Evolutionary conservation across 2,329 filamentous ascomycete species (phyloP), one percentile per base, ranked within the genome.

Genomic region (Neopestalotiopsis clavispora): DNA sequence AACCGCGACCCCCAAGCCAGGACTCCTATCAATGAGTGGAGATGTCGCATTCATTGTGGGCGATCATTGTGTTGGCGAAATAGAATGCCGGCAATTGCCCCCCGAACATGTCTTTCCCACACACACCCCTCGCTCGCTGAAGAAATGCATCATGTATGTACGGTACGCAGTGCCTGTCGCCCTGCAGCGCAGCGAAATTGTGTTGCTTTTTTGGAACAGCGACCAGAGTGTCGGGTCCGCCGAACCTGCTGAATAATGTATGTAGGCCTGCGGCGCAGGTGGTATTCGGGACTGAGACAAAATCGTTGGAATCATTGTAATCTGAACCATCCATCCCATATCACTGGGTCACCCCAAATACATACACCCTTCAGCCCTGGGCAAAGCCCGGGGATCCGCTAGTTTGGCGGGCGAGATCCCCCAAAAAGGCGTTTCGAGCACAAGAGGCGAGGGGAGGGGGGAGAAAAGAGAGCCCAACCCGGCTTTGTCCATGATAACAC

Each of bases 1-100:
- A 52, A 38, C 0, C 45, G 20, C 23, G 17, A 17, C 45, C 45
- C 17, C 20, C n/a, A 52, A 52, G 7, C 45, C 45, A 52, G 20
- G 45, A 14, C 45, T 52, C n/a, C 45, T 52, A 52, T 52, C 45
- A 52, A 52, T 52, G 45, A 52, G 45, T 52, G 45, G 45, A 52
- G 42, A n/a, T 52, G 45, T 52, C 20, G 20, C 45, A 52, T 52
- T 52, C 45, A 20, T 52, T 52, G 45, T 52, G 45, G 45, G 17
- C 45, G 45, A 52, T 52, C 45, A 20, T 52, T 52, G 45, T 23
- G 45, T 9, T 52, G 45, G 45, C 45, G 17, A 52, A 52, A 52
- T 28, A 28, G 23, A 28, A 10, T 52, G 45, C 45, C 45, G 45
- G 45, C 45, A 52, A 52, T 52, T 6, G 45, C n/a, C 45, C 45